Evolutionary conservation across 441 rosid genomes (phyloP), one percentile per base, ranked within the genome.

Genomic region (Syzygium syzygioides): DNA sequence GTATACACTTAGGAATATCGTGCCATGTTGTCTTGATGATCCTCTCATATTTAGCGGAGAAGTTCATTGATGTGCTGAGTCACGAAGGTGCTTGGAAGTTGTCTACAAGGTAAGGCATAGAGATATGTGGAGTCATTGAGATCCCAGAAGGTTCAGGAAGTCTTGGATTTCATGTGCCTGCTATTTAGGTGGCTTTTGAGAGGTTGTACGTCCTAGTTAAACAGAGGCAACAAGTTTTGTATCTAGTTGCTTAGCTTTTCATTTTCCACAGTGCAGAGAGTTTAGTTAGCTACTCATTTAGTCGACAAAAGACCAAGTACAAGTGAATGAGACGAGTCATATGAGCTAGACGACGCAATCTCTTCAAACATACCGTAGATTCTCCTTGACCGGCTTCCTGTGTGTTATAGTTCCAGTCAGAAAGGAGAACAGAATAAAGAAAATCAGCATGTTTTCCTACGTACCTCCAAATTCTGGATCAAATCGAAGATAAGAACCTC

Each of bases 361-460:
- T 95, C 96, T 93, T 95, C 85, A 96, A 91, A 93, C 96, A 96
- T 88, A 93, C 91, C 86, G 86, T 88, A 55, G 99, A 96, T 91
- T 95, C 98, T 90, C 97, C 98, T 92, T 94, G 92, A 68, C 99
- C 99, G 91, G 57, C 92, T 91, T 93, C 97, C 99, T 98, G 85
- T 17, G 8, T 85, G 50, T 9, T 55, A 17, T 55, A 59, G 37
- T 59, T 85, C 62, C 87, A 34, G 87, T 76, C 28, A 76, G 18
- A 76, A 45, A 41, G 83, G 53, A 79, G 88, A 89, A 71, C 56
- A 88, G 55, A 79, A n/a, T n/a, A 85, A 86, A 90, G 28, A 87
- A 52, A 54, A 90, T 85, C 84, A 86, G 88, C 79, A 68, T 54
- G 25, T 56, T 15, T 34, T 55, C 23, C 59, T 9, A 7, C 41